These are phyloP conservation scores for Colletotrichum spinosum DNA, from an alignment of 2,329 filamentous ascomycete species.

Conservation along the genomic window DNA sequence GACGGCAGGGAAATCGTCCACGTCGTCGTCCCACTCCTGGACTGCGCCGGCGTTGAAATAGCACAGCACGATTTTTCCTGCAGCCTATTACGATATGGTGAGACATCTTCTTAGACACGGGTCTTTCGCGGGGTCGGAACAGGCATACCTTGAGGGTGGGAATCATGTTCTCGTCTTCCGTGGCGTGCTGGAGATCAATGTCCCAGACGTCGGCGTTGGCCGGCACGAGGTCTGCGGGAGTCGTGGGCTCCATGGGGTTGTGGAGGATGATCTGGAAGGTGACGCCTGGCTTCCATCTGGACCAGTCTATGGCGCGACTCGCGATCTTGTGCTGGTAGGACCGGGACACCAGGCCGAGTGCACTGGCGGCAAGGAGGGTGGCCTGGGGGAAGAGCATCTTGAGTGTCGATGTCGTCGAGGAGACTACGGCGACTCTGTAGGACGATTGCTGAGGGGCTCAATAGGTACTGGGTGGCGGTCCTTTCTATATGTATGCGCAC, in stretches of 20 bases:
- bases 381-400: slow-evolving; percentile 8
- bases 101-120: no score
- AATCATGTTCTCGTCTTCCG: slow-evolving; percentile 43
- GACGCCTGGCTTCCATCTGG: slow-evolving; percentile 44
- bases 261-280: slow-evolving; percentile 47
- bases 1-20: slow-evolving; percentile 40
- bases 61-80: slow-evolving; percentile 47
- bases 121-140: no score
- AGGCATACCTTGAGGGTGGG: slow-evolving; percentile 43
- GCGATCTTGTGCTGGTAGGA: not conserved
- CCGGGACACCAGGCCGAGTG: slow-evolving; percentile 13
- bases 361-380: slow-evolving; percentile 18
- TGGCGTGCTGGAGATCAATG: slow-evolving; percentile 46
- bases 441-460: no score
- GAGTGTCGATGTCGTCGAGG: not conserved
- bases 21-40: slow-evolving; percentile 43
- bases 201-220: slow-evolving; percentile 45
- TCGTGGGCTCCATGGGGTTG: slow-evolving; percentile 45
- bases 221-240: slow-evolving; percentile 42
- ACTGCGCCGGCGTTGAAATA: slow-evolving; percentile 49
- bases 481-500: no score
- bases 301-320: slow-evolving; percentile 32
- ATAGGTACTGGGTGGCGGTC: no score
- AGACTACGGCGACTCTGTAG: no score
- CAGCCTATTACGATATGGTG: slow-evolving; percentile 5